Evolutionary conservation across 129 eudicot genomes (phyloP), one percentile per base, ranked within the genome.

Genomic region (Helianthus tuberosus): DNA sequence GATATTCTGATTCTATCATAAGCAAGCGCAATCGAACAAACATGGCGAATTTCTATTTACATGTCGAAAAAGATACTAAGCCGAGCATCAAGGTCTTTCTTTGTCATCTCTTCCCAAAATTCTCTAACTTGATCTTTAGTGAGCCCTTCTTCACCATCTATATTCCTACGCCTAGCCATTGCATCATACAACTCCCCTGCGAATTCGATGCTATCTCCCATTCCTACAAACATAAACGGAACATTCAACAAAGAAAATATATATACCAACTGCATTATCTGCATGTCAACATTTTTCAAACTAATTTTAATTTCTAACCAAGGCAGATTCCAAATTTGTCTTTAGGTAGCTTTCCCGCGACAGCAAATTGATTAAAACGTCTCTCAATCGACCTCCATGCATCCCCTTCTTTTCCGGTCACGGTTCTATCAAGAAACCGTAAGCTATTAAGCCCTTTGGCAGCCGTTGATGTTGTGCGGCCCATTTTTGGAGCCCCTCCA

Each of bases 41-140:
- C 3, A 10, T 32, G 8, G 36, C 4, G 9, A 64, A 16, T 62
- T 43, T 44, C 47, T 44, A 60, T 6, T 80, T 80, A 91, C 99
- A 95, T 95, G 78, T 91, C 99, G 58, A 95, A 95, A 90, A 95
- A 95, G 57, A 95, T 89, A 71, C 89, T 88, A 27, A 95, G 96
- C 69, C 99, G 84, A 11, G 96, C 81, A 81, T 91, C 97, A 46
- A 86, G 83, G 65, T 89, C 96, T 57, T 85, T 81, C 41, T 80
- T 83, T 3, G 97, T 82, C 86, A 95, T 84, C 59, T 95, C 92
- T 59, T 85, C 90, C 99, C 99, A 95, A 79, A 95, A 95, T 65
- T 60, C 68, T 51, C 75, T 85, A 54, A 91, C 46, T 74, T 89
- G 82, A 10, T 83, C 88, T 29, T 66, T 23, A 11, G 74, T 84